Evolutionary conservation across 2,329 filamentous ascomycete species (phyloP).

Genomic region (Pleurostoma richardsiae): DNA sequence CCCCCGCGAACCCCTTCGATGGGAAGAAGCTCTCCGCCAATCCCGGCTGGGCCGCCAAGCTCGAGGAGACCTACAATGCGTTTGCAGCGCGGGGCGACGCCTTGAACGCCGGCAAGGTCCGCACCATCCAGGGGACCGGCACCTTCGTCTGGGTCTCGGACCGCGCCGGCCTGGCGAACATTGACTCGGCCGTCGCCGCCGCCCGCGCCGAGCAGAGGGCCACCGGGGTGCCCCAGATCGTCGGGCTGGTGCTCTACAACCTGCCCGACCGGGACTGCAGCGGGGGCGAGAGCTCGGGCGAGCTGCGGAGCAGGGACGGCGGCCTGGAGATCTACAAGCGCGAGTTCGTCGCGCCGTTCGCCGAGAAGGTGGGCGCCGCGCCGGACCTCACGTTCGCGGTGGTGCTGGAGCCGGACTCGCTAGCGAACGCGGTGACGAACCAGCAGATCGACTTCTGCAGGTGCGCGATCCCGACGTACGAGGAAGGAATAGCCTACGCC

Average conservation of each 20-base stretch:
- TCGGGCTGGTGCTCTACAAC: slow-evolving; percentile 39
- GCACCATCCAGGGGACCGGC: slow-evolving; percentile 30
- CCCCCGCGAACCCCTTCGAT: slow-evolving; percentile 34
- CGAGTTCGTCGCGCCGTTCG: slow-evolving; percentile 32
- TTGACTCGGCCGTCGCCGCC: slow-evolving; percentile 31
- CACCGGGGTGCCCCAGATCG: slow-evolving; percentile 29
- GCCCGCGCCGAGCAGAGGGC: slow-evolving; percentile 27
- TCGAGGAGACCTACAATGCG: slow-evolving; percentile 28
- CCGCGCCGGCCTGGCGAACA: slow-evolving; percentile 26
- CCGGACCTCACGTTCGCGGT: slow-evolving; percentile 34
- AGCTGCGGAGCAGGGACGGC: slow-evolving; percentile 26
- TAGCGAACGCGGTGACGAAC: slow-evolving; percentile 25
- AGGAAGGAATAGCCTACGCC: slow-evolving; percentile 34
- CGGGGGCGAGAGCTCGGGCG: slow-evolving; percentile 35
- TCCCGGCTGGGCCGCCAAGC: slow-evolving; percentile 33
- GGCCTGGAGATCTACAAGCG: slow-evolving; percentile 34
- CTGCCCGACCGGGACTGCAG: slow-evolving; percentile 39
- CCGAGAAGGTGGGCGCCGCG: slow-evolving; percentile 27
- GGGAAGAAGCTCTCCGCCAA: slow-evolving; percentile 42
- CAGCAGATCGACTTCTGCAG: slow-evolving; percentile 9
- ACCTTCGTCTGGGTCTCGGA: slow-evolving; percentile 38
- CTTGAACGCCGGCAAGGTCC: slow-evolving; percentile 29
- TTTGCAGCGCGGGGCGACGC: slow-evolving; percentile 29
- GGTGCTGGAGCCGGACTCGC: slow-evolving; percentile 37
- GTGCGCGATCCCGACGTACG: slow-evolving; percentile 28